phyloP scores from a whole-genome alignment of 2,329 filamentous ascomycete species.

The Hysterium pulicare region DNA sequence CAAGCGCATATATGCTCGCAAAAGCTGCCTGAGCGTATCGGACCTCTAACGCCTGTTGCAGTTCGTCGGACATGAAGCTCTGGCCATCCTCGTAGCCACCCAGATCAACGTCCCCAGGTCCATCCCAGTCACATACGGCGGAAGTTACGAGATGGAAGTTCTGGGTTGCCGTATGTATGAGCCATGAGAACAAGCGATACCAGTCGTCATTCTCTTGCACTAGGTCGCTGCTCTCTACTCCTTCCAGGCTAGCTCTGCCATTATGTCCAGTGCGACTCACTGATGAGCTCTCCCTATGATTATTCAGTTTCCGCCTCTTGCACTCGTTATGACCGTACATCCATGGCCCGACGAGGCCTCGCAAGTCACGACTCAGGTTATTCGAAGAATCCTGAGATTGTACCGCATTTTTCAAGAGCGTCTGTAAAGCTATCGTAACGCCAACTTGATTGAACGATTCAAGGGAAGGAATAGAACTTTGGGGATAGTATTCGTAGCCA shows the following conservation, averaged over 20 bases:
- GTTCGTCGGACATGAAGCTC: slow-evolving; percentile 58
- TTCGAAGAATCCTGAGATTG: slow-evolving; percentile 17
- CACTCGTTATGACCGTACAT: slow-evolving; percentile 63
- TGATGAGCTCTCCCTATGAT: slow-evolving; percentile 22
- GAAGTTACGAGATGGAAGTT: slow-evolving; percentile 62
- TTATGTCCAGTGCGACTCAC: slow-evolving; percentile 6
- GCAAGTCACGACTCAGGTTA: slow-evolving; percentile 60
- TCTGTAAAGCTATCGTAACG: slow-evolving; percentile 57
- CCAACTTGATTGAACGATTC: slow-evolving; percentile 61
- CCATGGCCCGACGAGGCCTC: slow-evolving; percentile 70
- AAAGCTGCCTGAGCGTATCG: slow-evolving; percentile 67
- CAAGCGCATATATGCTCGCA: slow-evolving; percentile 65
- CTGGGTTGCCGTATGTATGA: slow-evolving; percentile 56
- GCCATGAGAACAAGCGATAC: slow-evolving; percentile 67
- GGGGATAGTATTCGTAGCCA: slow-evolving; percentile 66
- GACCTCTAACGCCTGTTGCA: slow-evolving; percentile 57
- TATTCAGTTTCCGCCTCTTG: slow-evolving; percentile 47
- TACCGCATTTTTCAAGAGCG: slow-evolving; percentile 49
- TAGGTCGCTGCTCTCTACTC: slow-evolving; percentile 3
- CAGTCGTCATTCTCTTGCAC: slow-evolving; percentile 50
- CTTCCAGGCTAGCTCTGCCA: slow-evolving; percentile 4
- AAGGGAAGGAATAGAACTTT: slow-evolving; percentile 53
- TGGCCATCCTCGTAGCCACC: slow-evolving; percentile 54
- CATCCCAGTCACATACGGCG: slow-evolving; percentile 69
- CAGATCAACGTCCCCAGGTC: slow-evolving; percentile 66